Conservation (phyloP, 305 asterid species). For the Solanum hybrid region DNA sequence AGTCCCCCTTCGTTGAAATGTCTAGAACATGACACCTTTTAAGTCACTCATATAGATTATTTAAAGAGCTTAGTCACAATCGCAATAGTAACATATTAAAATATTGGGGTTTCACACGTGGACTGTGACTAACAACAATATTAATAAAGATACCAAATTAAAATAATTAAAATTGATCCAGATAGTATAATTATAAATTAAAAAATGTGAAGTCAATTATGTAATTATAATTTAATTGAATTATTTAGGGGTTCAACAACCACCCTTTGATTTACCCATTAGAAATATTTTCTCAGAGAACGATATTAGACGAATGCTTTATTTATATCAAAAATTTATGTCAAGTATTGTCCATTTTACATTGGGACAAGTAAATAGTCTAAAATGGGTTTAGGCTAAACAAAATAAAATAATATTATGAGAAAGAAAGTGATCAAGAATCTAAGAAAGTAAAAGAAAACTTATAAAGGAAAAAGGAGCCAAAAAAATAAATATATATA, state of each 20-base stretch:
- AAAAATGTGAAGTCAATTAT: neutral
- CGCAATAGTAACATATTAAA: neutral
- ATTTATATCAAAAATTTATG: neutral
- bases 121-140: neutral
- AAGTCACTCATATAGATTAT: neutral
- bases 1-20: neutral
- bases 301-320: neutral
- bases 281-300: neutral
- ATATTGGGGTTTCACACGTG: neutral
- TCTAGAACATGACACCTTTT: neutral
- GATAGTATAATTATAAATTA: neutral
- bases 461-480: neutral
- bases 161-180: neutral
- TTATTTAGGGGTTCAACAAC: neutral
- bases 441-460: neutral
- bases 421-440: neutral
- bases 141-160: neutral
- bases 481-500: neutral
- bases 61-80: neutral
- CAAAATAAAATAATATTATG: neutral
- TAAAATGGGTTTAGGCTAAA: neutral
- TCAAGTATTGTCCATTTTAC: neutral
- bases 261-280: neutral
- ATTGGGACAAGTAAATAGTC: neutral
- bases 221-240: neutral